A percentile compares a stretch with the other conserved stretches of the same genome.
These are phyloP conservation scores for Penicillium sumatraense DNA, from an alignment of 2,329 filamentous ascomycete genomes.

Conservation along the genomic window DNA sequence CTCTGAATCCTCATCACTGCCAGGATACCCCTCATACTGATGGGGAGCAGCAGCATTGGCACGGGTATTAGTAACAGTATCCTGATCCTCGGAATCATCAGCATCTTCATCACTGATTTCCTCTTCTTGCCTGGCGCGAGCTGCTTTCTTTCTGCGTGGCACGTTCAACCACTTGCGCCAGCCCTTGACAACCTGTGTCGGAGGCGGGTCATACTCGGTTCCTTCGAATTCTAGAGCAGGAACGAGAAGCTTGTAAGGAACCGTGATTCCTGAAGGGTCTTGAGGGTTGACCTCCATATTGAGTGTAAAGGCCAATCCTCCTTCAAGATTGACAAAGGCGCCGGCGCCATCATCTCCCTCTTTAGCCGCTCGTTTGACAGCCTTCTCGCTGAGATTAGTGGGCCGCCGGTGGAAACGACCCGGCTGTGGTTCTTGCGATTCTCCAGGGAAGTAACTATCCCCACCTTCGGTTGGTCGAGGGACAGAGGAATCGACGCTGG, in stretches of 20 bases:
- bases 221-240: constrained; percentile 69
- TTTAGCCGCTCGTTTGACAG: constrained; percentile 62
- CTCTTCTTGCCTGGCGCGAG: constrained; percentile 16
- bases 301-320: constrained; percentile 81
- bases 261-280: constrained; percentile 86
- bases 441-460: constrained; percentile 39
- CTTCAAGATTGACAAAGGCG: constrained; percentile 73
- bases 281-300: constrained; percentile 87
- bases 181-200: constrained; percentile 40
- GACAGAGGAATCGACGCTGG: constrained; percentile 40
- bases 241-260: constrained; percentile 83
- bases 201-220: constrained; percentile 42
- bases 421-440: constrained; percentile 35
- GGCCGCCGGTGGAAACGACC: constrained; percentile 68
- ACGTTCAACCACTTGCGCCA: constrained; percentile 46
- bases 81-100: constrained; percentile 30
- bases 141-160: constrained; percentile 32
- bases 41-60: constrained; percentile 26
- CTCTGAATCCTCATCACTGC: constrained; percentile 24
- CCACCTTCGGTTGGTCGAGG: constrained; percentile 33
- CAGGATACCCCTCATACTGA: constrained; percentile 28
- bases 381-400: constrained; percentile 68
- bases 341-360: constrained; percentile 56
- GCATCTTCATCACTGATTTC: constrained; percentile 21
- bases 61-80: constrained; percentile 30